A percentile compares a stretch with the other conserved stretches of the same genome.
phyloP scores from a whole-genome alignment of 1,284 basidiomycete species.

The Testicularia cyperi region DNA sequence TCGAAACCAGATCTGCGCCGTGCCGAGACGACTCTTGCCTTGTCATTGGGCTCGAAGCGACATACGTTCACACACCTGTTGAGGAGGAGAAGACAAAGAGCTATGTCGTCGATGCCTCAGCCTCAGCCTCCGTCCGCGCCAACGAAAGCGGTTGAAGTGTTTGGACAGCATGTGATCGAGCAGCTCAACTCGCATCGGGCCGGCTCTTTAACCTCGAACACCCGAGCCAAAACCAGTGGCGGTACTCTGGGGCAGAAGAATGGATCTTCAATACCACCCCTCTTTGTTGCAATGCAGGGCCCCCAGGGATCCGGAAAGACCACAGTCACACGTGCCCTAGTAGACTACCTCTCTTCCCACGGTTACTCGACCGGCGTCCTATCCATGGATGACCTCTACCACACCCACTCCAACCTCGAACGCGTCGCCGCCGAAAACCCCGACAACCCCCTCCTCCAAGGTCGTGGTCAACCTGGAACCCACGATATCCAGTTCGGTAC shows the following conservation, averaged over 20 bases:
- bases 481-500: constrained; percentile 19
- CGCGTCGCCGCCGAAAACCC: constrained; percentile 17
- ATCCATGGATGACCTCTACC: constrained; percentile 29
- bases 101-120: no score
- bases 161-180: constrained; percentile 13
- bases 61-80: no score
- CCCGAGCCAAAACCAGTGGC: not conserved
- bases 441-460: constrained; percentile 15
- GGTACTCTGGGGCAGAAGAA: not conserved
- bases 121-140: no score
- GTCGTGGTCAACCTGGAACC: constrained; percentile 31
- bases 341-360: constrained; percentile 1
- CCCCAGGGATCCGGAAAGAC: constrained; percentile 38
- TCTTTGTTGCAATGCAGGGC: constrained; percentile 38
- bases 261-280: constrained; percentile 1
- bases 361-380: constrained; percentile 9
- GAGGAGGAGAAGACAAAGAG: no score
- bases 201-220: not conserved
- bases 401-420: constrained; percentile 12
- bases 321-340: constrained; percentile 16
- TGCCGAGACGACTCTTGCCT: no score
- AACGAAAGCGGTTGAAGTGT: constrained; percentile 14
- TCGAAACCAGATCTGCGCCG: no score
- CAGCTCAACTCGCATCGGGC: constrained; percentile 9
- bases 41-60: no score